Percentiles rank a stretch among this genome's conserved stretches.
These are phyloP conservation scores for Micromonas commoda DNA, from an alignment of 139 green algal species.

Conservation along the genomic window DNA sequence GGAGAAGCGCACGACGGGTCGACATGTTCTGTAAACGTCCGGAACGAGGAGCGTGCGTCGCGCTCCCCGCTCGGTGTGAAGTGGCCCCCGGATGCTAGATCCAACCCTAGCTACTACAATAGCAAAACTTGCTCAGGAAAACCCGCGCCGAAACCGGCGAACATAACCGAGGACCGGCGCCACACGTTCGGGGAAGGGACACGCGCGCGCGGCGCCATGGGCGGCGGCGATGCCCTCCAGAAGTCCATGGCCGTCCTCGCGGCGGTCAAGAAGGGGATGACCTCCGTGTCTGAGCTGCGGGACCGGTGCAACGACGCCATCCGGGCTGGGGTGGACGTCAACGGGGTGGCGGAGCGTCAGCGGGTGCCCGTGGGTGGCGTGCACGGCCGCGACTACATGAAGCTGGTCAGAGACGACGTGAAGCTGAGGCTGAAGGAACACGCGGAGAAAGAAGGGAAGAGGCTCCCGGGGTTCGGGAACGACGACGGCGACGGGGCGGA, in stretches of 20 bases:
- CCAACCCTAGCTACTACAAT: too few relatives aligned
- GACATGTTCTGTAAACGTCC: too few relatives aligned
- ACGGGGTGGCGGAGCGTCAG: background rate
- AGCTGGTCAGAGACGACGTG: background rate
- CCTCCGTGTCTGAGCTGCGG: background rate
- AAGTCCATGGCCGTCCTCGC: background rate
- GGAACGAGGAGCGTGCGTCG: too few relatives aligned
- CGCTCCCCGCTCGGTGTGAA: too few relatives aligned
- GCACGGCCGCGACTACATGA: background rate
- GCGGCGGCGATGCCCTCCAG: too few relatives aligned
- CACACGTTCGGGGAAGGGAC: too few relatives aligned
- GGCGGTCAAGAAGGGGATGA: background rate
- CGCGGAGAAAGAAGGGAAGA: background rate
- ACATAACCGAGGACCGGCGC: too few relatives aligned
- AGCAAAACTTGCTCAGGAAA: too few relatives aligned
- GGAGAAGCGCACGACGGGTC: too few relatives aligned
- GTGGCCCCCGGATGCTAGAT: too few relatives aligned
- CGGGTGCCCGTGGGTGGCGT: background rate
- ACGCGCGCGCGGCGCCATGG: too few relatives aligned
- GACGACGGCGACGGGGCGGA: background rate
- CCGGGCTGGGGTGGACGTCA: background rate
- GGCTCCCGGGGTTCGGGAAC: background rate
- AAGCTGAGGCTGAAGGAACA: background rate
- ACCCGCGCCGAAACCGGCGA: too few relatives aligned
- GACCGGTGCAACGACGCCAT: background rate